A percentile compares a stretch with the other conserved stretches of the same genome.
phyloP scores from a whole-genome alignment of 768 basidiomycete genomes.

The Paxillus ammoniavirescens region DNA sequence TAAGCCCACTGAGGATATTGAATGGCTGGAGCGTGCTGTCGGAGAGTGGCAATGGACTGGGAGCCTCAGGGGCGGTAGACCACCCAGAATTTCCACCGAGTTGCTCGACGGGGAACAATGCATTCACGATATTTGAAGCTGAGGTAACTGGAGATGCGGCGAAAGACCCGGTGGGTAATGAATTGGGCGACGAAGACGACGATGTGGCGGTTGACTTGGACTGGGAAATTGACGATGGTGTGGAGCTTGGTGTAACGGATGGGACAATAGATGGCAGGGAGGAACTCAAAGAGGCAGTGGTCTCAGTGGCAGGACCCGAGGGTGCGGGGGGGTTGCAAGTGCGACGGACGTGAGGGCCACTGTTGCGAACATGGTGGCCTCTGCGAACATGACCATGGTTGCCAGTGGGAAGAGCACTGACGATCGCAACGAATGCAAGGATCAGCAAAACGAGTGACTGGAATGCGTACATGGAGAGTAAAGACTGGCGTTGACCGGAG shows the following conservation, averaged over 20 bases:
- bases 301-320: neutral
- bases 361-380: conserved; percentile 8
- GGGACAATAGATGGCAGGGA: neutral
- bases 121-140: conserved; percentile 18
- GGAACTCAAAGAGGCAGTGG: neutral
- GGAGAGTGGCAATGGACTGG: conserved; percentile 38
- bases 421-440: conserved; percentile 23
- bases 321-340: neutral
- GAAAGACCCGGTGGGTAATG: conserved; percentile 12
- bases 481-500: neutral
- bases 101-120: conserved; percentile 42
- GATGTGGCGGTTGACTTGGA: conserved; percentile 8
- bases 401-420: conserved; percentile 14
- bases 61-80: conserved; percentile 42
- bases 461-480: conserved; percentile 24
- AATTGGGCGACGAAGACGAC: conserved; percentile 11
- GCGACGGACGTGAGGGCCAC: neutral
- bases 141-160: neutral
- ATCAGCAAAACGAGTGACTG: conserved; percentile 23
- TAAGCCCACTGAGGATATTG: conserved; percentile 35
- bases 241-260: neutral
- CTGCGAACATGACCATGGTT: neutral
- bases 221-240: neutral
- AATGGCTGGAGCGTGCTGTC: conserved; percentile 45
- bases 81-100: conserved; percentile 34